Base-by-base conservation (phyloP, 495 filamentous ascomycete genomes). In the Penicillium desertorum region DNA sequence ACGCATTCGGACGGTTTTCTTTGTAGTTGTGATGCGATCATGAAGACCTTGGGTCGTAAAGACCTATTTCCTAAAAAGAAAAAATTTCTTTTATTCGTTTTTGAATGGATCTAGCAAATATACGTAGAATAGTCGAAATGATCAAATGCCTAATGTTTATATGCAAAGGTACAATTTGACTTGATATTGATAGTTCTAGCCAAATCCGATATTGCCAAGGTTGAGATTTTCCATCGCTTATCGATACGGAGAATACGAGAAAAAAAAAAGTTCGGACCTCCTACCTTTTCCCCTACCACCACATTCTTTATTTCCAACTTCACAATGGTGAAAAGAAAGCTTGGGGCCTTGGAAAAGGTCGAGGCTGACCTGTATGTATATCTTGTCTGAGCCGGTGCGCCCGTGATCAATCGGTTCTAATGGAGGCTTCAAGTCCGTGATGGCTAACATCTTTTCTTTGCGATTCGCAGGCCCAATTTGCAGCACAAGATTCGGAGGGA, bases 291-390 rank as follows among this genome's bases (percentile, higher is more conserved):
- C 55, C 55, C 59, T 64, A 62, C 61, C 63, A 62, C 50, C 57
- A 60, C 57, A 37, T 60, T 39, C 39, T 32, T 32, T 20, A 43
- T 51, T 60, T 49, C 36, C 17, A 25, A 52, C 51, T 17, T 54
- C 34, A 60, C 66, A 51, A 92, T 91, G 87, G 84, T 82, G 37
- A 96, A 96, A 70, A 82, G 91, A 72, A 93, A 92, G 76, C 77
- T 96, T 39, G 89, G 88, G 32, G 92, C 92, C 41, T 82, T 96
- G 66, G 92, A 97, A 76, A 97, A 97, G 81, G 86, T 95, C 62
- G 92, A 97, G 65, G 92, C 91, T 29, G 91, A 96, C 70, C 69
- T 96, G 81, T 88, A 58, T 64, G 83, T 74, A 41, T 36, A 34
- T 32, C 45, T 45, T 32, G 42, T 54, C 25, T 58, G 57, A 51